phyloP scores from a whole-genome alignment of 768 basidiomycete genomes.

The Kwoniella botswanensis region DNA sequence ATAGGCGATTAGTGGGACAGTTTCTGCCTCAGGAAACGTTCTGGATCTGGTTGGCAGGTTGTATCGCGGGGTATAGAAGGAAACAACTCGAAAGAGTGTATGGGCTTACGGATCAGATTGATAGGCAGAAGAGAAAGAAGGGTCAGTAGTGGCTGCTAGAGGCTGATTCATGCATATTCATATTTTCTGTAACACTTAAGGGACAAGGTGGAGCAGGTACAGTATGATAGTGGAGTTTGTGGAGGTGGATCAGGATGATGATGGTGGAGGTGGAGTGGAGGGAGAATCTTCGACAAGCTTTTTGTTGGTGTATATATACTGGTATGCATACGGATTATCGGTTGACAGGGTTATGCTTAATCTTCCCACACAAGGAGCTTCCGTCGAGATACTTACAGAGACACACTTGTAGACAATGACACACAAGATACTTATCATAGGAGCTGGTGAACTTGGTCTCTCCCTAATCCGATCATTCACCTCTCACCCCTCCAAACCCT shows the following conservation, averaged over 20 bases:
- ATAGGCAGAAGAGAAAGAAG: neutral
- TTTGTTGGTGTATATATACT: no score
- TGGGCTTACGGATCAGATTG: conserved; percentile 28
- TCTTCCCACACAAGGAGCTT: no score
- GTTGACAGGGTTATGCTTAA: no score
- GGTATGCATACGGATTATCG: no score
- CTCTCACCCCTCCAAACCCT: conserved; percentile 5
- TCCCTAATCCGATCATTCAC: conserved; percentile 9
- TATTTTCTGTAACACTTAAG: no score
- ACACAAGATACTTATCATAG: conserved; percentile 12
- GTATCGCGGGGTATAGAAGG: conserved; percentile 58
- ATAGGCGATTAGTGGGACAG: conserved; percentile 80
- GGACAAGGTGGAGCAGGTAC: no score
- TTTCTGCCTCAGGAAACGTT: conserved; percentile 64
- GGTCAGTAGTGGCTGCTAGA: neutral
- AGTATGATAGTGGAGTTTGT: neutral
- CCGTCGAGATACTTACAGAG: neutral
- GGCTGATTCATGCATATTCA: no score
- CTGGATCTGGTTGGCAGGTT: conserved; percentile 58
- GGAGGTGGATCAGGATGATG: neutral
- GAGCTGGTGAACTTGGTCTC: conserved; percentile 27
- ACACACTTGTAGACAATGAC: conserved; percentile 1
- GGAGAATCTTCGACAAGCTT: neutral
- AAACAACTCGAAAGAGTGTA: conserved; percentile 62
- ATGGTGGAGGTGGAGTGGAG: neutral